These are phyloP conservation scores for Oxyria digyna DNA, from an alignment of 148 eudicot genomes.

Conservation along the genomic window DNA sequence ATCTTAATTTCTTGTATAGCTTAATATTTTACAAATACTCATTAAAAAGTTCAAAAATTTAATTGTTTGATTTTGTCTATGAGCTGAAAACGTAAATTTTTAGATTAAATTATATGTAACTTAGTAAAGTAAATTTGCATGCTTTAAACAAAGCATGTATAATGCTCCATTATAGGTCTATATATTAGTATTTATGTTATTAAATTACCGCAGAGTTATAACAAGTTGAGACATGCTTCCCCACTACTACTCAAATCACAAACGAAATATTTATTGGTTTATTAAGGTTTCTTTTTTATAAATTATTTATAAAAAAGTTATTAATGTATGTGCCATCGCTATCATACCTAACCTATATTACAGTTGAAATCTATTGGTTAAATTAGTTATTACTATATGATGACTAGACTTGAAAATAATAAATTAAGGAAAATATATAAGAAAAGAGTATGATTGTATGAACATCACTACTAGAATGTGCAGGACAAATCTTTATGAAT, in stretches of 20 bases:
- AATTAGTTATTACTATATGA: not conserved
- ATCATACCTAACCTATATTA: not conserved
- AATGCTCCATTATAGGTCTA: not conserved
- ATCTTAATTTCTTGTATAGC: not conserved
- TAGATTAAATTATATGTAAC: not conserved
- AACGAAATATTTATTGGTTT: not conserved
- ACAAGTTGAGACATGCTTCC: constrained; percentile 4
- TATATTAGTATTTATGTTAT: not conserved
- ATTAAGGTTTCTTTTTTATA: not conserved
- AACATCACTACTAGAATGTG: no score
- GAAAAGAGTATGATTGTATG: no score
- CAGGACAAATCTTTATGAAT: no score
- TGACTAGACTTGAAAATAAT: no score
- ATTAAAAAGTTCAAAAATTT: no score
- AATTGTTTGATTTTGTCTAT: not conserved
- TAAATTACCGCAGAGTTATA: not conserved
- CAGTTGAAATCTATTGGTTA: not conserved
- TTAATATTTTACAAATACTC: not conserved
- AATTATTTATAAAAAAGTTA: not conserved
- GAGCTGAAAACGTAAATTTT: not conserved
- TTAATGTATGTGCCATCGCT: not conserved
- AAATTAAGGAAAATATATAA: not conserved
- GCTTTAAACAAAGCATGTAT: constrained; percentile 2
- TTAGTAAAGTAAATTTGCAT: not conserved
- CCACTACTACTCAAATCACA: constrained; percentile 2